These are phyloP conservation scores for Gossypium aridum DNA, from an alignment of 441 rosid genomes.

Conservation along the genomic window DNA sequence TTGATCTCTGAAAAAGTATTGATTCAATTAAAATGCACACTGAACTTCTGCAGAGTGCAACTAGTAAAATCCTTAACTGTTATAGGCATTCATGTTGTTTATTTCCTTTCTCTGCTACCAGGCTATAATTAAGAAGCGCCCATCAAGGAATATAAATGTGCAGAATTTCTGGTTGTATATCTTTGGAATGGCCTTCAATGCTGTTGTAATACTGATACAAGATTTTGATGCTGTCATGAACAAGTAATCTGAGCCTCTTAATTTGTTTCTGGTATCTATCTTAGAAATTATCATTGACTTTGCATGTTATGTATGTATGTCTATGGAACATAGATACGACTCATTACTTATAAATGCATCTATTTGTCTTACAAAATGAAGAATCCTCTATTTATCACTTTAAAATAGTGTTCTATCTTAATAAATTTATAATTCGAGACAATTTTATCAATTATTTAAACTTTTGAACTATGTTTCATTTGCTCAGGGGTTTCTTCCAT, in stretches of 20 bases:
- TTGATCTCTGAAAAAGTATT: not conserved
- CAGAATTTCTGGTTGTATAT: constrained; percentile 93
- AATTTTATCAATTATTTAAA: constrained; percentile 2
- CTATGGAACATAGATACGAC: not conserved
- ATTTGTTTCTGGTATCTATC: not conserved
- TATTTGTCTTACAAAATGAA: not conserved
- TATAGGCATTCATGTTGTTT: not conserved
- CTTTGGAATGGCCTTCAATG: constrained; percentile 95
- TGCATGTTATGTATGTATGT: not conserved
- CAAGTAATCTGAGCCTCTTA: constrained; percentile 44
- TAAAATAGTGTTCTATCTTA: not conserved
- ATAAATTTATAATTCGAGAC: not conserved
- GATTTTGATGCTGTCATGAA: constrained; percentile 84
- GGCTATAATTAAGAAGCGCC: constrained; percentile 91
- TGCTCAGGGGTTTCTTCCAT: constrained; percentile 89
- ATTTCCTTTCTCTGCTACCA: constrained; percentile 31
- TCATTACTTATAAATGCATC: not conserved
- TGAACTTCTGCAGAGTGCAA: not conserved
- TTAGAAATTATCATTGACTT: not conserved
- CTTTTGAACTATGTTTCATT: constrained; percentile 8
- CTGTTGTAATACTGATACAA: constrained; percentile 75
- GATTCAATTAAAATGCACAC: not conserved
- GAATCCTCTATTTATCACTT: not conserved
- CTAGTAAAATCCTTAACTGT: not conserved
- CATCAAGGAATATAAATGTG: constrained; percentile 90